Evolutionary conservation across 2,329 filamentous ascomycete species (phyloP).

Genomic region (Aureobasidium uvarum): DNA sequence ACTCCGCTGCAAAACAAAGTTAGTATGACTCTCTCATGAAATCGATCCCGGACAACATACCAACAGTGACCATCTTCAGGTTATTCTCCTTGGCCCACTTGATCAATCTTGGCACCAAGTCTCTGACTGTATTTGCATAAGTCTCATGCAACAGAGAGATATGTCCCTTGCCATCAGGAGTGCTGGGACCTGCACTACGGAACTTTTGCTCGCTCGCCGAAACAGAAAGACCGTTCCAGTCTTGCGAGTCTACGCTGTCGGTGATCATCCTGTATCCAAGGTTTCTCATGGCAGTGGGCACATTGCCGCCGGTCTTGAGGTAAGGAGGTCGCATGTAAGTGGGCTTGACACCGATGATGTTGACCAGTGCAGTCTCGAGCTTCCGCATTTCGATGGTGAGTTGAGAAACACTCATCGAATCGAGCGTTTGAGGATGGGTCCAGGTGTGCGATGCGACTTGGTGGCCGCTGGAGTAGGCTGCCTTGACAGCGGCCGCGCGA

Average conservation of each 20-base stretch:
- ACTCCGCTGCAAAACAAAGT: neutral
- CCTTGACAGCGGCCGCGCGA: conserved; percentile 7
- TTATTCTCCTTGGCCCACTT: conserved; percentile 25
- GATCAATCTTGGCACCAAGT: conserved; percentile 18
- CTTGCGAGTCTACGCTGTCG: conserved; percentile 18
- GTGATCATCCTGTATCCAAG: conserved; percentile 26
- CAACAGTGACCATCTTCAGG: conserved; percentile 22
- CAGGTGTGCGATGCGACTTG: conserved; percentile 25
- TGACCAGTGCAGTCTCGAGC: conserved; percentile 18
- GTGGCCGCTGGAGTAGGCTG: conserved; percentile 19
- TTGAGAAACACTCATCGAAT: neutral
- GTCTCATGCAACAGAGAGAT: conserved; percentile 17
- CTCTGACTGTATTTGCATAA: conserved; percentile 6
- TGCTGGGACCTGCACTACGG: conserved; percentile 1
- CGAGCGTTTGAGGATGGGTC: conserved; percentile 15
- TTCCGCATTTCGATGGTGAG: conserved; percentile 16
- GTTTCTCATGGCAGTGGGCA: conserved; percentile 16
- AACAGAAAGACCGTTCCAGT: conserved; percentile 17
- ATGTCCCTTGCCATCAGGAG: conserved; percentile 7
- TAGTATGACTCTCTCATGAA: neutral
- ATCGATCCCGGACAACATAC: neutral
- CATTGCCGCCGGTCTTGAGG: conserved; percentile 22
- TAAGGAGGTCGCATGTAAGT: conserved; percentile 27
- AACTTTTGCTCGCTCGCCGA: conserved; percentile 11
- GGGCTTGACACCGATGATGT: conserved; percentile 23